These are phyloP conservation scores for Penicillium sp. DNA, from an alignment of 2,329 filamentous ascomycete genomes.

Conservation along the genomic window DNA sequence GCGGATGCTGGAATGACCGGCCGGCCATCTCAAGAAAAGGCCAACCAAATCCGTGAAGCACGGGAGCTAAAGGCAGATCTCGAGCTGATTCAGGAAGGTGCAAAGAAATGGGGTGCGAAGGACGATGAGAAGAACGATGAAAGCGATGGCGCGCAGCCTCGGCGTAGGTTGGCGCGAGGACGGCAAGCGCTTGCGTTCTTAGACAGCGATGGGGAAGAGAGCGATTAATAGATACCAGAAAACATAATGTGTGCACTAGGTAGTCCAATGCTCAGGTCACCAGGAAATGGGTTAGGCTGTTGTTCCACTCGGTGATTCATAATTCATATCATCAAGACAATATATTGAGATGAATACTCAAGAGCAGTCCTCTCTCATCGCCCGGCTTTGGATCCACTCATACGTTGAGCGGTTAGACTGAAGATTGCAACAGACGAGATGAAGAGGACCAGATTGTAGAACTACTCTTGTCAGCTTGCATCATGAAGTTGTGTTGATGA, in stretches of 20 bases:
- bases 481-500: neutral
- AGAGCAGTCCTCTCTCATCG: constrained; percentile 27
- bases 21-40: constrained; percentile 79
- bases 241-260: neutral
- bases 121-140: constrained; percentile 40
- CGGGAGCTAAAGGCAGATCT: constrained; percentile 81
- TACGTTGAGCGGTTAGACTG: constrained; percentile 84
- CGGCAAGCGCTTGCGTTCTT: constrained; percentile 56
- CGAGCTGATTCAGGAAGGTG: constrained; percentile 77
- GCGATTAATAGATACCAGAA: constrained; percentile 34
- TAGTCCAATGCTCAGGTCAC: neutral
- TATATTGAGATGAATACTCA: constrained; percentile 4
- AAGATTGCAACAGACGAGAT: constrained; percentile 95
- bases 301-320: constrained; percentile 7
- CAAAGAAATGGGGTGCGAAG: constrained; percentile 68
- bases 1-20: constrained; percentile 82
- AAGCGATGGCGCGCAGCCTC: constrained; percentile 32
- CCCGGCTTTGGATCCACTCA: constrained; percentile 50
- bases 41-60: constrained; percentile 79
- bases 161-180: constrained; percentile 41
- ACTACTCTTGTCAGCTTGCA: constrained; percentile 49
- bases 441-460: constrained; percentile 95
- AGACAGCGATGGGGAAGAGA: constrained; percentile 65
- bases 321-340: neutral
- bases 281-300: neutral